phyloP scores from a whole-genome alignment of 2,329 filamentous ascomycete species.

The Aspergillus ochraceoroseus region DNA sequence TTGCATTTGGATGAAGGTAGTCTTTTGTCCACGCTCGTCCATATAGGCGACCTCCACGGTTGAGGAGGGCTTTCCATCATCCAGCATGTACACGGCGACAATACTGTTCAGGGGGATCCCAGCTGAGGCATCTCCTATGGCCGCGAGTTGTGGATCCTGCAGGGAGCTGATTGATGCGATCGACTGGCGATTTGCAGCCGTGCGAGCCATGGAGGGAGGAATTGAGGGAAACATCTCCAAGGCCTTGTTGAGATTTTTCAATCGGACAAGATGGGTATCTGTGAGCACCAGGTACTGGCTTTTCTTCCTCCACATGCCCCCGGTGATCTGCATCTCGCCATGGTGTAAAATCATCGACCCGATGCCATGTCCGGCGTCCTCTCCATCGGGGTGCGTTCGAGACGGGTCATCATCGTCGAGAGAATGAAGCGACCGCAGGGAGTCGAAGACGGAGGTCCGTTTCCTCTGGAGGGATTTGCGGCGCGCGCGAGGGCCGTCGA shows the following conservation, averaged over 20 bases:
- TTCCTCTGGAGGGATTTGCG: constrained; percentile 45
- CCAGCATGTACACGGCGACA: constrained; percentile 61
- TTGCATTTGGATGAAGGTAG: constrained; percentile 60
- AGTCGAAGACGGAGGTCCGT: constrained; percentile 56
- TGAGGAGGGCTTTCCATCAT: constrained; percentile 62
- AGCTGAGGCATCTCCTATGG: constrained; percentile 52
- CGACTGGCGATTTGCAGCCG: constrained; percentile 52
- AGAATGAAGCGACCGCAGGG: constrained; percentile 51
- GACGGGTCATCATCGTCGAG: constrained; percentile 39
- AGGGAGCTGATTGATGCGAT: constrained; percentile 57
- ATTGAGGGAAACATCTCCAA: constrained; percentile 58
- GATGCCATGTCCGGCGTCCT: constrained; percentile 28
- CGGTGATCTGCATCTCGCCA: constrained; percentile 66
- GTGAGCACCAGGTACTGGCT: constrained; percentile 68
- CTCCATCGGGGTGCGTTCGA: constrained; percentile 22
- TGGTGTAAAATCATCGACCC: constrained; percentile 56
- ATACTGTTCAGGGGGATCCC: constrained; percentile 60
- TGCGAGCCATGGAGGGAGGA: constrained; percentile 37
- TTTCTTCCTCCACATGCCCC: constrained; percentile 66
- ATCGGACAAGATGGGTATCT: constrained; percentile 62
- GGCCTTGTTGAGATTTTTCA: constrained; percentile 63
- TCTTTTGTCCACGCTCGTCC: constrained; percentile 59
- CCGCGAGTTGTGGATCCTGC: constrained; percentile 57
- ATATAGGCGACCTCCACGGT: constrained; percentile 64
- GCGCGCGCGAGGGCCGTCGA: constrained; percentile 34